phyloP scores from a whole-genome alignment of 2,329 filamentous ascomycete species.

The Diaporthe longicolla region DNA sequence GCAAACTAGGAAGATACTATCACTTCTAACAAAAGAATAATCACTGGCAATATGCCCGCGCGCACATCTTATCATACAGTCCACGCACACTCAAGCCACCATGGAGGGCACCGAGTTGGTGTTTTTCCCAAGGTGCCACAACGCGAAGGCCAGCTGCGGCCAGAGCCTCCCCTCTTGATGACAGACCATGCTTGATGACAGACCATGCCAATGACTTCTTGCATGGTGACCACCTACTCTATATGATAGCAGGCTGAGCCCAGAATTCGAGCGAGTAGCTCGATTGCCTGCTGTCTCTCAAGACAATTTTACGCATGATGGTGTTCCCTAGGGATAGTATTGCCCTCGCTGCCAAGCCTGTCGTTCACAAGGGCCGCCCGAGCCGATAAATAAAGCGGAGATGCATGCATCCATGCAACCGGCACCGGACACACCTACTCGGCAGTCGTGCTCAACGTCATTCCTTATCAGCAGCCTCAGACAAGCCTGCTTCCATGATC shows the following conservation, averaged over 20 bases:
- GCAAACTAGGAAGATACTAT: neutral
- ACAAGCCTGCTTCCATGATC: neutral
- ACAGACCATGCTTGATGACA: neutral
- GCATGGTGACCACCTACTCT: neutral
- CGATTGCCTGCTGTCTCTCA: neutral
- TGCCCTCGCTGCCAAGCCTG: conserved; percentile 3
- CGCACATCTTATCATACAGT: neutral
- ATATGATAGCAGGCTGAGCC: neutral
- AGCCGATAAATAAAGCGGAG: conserved; percentile 27
- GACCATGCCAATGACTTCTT: neutral
- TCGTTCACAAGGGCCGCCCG: conserved; percentile 1
- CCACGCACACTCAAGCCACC: neutral
- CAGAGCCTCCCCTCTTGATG: neutral
- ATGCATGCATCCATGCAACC: conserved; percentile 1
- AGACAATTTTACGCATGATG: neutral
- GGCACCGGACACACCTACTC: conserved; percentile 24
- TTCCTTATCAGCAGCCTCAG: conserved; percentile 8
- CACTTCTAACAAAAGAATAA: too few species aligned
- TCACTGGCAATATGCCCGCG: too few species aligned
- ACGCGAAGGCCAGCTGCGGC: neutral
- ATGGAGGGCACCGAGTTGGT: neutral
- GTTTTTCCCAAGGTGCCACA: neutral
- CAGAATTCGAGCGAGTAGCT: neutral
- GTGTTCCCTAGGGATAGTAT: neutral
- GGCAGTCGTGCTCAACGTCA: conserved; percentile 22